Evolutionary conservation across 2,329 filamentous ascomycete species (phyloP), one percentile per base, ranked within the genome.

Genomic region (Diaporthe sp.): DNA sequence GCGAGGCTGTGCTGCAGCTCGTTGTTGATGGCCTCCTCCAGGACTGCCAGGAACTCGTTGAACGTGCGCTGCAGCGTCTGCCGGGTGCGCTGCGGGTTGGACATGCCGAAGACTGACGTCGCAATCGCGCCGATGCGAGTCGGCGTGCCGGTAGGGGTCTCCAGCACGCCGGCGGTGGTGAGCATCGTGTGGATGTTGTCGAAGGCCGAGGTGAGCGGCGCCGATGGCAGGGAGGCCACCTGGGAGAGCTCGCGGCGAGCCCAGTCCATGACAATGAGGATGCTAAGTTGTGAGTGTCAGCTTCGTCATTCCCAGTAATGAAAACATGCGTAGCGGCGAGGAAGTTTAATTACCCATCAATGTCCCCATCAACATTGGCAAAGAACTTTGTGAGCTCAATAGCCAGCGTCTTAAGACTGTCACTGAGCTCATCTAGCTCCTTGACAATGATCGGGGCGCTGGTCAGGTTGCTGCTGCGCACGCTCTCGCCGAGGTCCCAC

Each of bases 201-300:
- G 81, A 95, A 95, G 56, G 93, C 90, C 17, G 91, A 91, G 25
- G 92, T 90, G 30, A 97, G 85, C 2, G 91, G 89, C 56, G 89
- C 90, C 1, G 90, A 88, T 9, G 92, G 90, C 27, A 89, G 85
- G 30, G 87, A 87, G 13, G 72, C 56, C 73, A 97, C 86, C 59
- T 92, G 92, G 75, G 92, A 88, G 19, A 98, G 90, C 82, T 98
- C 95, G 77, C 95, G 92, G 80, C 93, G 93, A 19, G 95, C 94
- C 96, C 96, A 98, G 81, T 98, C 95, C 95, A 98, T 98, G 69
- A 97, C 95, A 75, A 97, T 93, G 47, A 98, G 88, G 78, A 98
- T 97, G 75, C 93, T 93, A 17, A 9, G 9, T 35, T 58, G 10
- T 6, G 17, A 17, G 47, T 25, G 37, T 73, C 22, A 63, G 53